Conservation (phyloP, 257 asterid genomes). For the Asclepias syriaca region DNA sequence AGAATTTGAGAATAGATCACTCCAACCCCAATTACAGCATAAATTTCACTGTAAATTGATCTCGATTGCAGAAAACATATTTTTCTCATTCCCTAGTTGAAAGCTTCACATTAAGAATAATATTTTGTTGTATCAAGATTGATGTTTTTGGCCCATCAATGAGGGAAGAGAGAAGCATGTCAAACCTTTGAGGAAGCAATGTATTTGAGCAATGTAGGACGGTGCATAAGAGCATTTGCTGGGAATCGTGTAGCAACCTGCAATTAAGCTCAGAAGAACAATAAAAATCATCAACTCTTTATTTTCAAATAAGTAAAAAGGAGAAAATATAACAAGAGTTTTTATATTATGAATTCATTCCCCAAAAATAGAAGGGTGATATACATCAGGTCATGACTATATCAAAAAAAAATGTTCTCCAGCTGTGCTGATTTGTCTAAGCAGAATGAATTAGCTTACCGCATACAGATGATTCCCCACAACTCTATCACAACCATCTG, state of each 20-base stretch:
- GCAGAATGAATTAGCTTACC: constrained; percentile 34
- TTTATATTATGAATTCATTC: background rate
- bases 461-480: constrained; percentile 82
- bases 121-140: background rate
- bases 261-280: background rate
- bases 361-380: background rate
- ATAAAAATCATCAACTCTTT: background rate
- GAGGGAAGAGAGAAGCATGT: background rate
- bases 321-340: background rate
- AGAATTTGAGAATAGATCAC: background rate
- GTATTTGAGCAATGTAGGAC: constrained; percentile 64
- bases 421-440: background rate
- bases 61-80: background rate
- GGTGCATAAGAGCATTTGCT: constrained; percentile 73
- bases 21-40: background rate
- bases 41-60: background rate
- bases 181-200: constrained; percentile 64
- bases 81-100: background rate
- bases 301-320: background rate
- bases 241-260: constrained; percentile 92
- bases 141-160: background rate
- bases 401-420: background rate
- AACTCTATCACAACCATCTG: constrained; percentile 73
- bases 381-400: background rate
- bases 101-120: background rate